phyloP scores from a whole-genome alignment of 768 basidiomycete genomes.

The Cyathus striatus region DNA sequence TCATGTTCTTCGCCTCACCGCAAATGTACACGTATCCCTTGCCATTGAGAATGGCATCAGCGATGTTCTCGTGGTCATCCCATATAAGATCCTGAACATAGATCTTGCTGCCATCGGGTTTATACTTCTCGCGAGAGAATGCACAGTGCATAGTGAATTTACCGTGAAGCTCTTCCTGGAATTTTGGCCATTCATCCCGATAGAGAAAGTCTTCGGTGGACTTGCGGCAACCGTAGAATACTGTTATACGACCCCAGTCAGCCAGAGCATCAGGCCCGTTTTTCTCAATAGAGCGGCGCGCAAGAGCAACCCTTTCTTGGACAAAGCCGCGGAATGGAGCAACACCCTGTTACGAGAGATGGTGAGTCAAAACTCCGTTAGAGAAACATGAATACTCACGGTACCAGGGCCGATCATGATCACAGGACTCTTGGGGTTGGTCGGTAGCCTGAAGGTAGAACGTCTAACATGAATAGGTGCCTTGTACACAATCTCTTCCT shows the following conservation, averaged over 20 bases:
- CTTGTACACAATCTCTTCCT: conserved; percentile 65
- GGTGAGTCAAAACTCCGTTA: conserved; percentile 5
- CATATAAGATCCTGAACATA: conserved; percentile 98
- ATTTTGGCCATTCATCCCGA: conserved; percentile 91
- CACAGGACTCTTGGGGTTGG: conserved; percentile 96
- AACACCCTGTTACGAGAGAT: conserved; percentile 63
- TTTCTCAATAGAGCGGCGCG: conserved; percentile 91
- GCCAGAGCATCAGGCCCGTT: conserved; percentile 89
- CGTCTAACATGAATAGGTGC: conserved; percentile 92
- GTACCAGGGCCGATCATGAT: conserved; percentile 99
- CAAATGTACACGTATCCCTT: conserved; percentile 98
- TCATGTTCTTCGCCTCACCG: conserved; percentile 96
- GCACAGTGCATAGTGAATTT: conserved; percentile 88
- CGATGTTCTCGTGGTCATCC: conserved; percentile 79
- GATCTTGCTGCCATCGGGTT: conserved; percentile 89
- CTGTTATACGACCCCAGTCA: conserved; percentile 92
- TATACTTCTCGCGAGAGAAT: conserved; percentile 89
- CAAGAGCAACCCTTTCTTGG: conserved; percentile 95
- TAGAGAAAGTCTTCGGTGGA: conserved; percentile 91
- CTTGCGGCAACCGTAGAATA: conserved; percentile 95
- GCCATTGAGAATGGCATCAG: conserved; percentile 85
- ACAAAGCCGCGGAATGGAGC: conserved; percentile 99
- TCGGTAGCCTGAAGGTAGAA: conserved; percentile 95
- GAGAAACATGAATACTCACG: conserved; percentile 41
- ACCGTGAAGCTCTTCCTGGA: conserved; percentile 79